Evolutionary conservation across 169 alveolate genomes (phyloP).

Genomic region (Nephromyces sp.): DNA sequence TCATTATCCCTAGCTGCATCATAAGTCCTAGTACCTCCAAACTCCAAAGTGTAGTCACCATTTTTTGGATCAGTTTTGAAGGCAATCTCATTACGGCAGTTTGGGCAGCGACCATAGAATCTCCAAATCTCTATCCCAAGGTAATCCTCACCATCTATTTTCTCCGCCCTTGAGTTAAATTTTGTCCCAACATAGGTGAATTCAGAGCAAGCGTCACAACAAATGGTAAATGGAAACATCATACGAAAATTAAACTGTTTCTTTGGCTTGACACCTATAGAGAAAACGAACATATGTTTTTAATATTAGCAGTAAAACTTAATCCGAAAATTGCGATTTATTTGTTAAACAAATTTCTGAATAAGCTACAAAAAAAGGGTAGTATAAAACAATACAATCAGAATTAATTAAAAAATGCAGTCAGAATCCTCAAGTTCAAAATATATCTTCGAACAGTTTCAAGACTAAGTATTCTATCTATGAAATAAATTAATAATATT

Average conservation of each 20-base stretch:
- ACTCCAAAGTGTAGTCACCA: conserved; percentile 74
- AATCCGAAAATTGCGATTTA: too few species aligned
- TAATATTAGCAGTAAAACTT: too few species aligned
- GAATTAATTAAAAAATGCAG: too few species aligned
- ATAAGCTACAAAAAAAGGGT: too few species aligned
- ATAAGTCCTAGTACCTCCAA: conserved; percentile 77
- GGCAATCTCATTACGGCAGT: conserved; percentile 88
- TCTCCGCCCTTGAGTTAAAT: conserved; percentile 84
- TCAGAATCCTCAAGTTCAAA: too few species aligned
- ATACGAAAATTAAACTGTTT: conserved; percentile 83
- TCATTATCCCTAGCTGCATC: conserved; percentile 28
- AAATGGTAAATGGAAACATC: conserved; percentile 94
- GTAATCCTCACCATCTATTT: conserved; percentile 83
- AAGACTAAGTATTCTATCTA: too few species aligned
- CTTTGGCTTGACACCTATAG: conserved; percentile 8
- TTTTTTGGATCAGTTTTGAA: conserved; percentile 85
- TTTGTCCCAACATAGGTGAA: conserved; percentile 97
- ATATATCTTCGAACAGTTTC: too few species aligned
- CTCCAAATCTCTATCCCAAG: conserved; percentile 91
- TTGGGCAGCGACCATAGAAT: conserved; percentile 92
- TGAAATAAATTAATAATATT: background rate
- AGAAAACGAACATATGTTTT: background rate
- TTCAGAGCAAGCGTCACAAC: conserved; percentile 90
- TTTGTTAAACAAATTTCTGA: too few species aligned
- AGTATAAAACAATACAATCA: too few species aligned